phyloP scores from a whole-genome alignment of 768 basidiomycete species.

The Amanita inopinata region DNA sequence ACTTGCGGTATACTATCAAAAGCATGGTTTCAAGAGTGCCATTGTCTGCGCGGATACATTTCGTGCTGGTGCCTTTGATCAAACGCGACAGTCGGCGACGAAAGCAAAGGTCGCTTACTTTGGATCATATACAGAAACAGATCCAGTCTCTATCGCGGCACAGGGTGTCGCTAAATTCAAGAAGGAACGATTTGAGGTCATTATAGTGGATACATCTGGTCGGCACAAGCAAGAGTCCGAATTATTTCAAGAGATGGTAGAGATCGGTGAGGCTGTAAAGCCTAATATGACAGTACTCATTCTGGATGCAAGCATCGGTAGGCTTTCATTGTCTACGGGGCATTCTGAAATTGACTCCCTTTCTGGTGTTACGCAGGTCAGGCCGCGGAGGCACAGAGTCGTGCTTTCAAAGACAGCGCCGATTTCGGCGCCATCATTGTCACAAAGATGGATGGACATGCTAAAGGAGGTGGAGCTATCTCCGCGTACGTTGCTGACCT shows the following conservation, averaged over 20 bases:
- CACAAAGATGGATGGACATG: slow-evolving; percentile 99
- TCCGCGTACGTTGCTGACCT: slow-evolving; percentile 70
- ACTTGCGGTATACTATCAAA: slow-evolving; percentile 94
- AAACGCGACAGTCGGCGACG: slow-evolving; percentile 96
- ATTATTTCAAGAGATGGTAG: slow-evolving; percentile 96
- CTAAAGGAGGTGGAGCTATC: slow-evolving; percentile 97
- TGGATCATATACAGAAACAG: slow-evolving; percentile 97
- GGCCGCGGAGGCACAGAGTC: slow-evolving; percentile 93
- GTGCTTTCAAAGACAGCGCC: slow-evolving; percentile 95
- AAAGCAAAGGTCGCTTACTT: slow-evolving; percentile 99
- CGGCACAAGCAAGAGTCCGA: slow-evolving; percentile 96
- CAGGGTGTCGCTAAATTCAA: slow-evolving; percentile 96
- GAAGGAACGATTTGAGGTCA: slow-evolving; percentile 96
- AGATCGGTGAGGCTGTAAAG: slow-evolving; percentile 87
- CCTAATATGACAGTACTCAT: slow-evolving; percentile 96
- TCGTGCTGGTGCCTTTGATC: slow-evolving; percentile 98
- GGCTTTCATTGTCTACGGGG: too few relatives aligned
- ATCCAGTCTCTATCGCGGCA: slow-evolving; percentile 90
- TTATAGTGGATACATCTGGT: slow-evolving; percentile 97
- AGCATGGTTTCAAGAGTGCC: slow-evolving; percentile 91
- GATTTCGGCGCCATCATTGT: slow-evolving; percentile 99
- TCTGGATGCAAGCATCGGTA: slow-evolving; percentile 94
- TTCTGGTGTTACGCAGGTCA: slow-evolving; percentile 49
- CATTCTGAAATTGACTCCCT: neutral
- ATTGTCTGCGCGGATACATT: slow-evolving; percentile 99